phyloP scores from a whole-genome alignment of 805 yeast genomes.

The Kodamaea nitidulidarum region DNA sequence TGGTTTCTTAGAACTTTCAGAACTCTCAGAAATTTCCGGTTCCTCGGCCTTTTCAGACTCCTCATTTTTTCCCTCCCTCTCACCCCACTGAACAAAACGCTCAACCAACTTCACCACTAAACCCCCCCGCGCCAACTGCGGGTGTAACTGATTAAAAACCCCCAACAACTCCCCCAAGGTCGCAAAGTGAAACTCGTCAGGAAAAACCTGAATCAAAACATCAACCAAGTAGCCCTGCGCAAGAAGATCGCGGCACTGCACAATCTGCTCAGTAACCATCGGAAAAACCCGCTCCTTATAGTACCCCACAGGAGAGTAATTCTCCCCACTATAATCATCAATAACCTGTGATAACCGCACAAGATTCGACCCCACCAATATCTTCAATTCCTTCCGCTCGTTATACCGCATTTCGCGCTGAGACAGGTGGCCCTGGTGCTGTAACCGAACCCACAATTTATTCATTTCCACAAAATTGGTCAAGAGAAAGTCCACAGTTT shows the following conservation, averaged over 20 bases:
- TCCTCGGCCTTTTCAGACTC: too few species aligned
- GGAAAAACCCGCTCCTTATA: conserved; percentile 63
- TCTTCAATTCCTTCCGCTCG: conserved; percentile 86
- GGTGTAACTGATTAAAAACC: conserved; percentile 63
- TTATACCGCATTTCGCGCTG: conserved; percentile 69
- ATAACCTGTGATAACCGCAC: conserved; percentile 86
- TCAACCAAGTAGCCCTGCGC: conserved; percentile 92
- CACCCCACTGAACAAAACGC: conserved; percentile 58
- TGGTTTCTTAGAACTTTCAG: neutral
- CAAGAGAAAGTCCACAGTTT: conserved; percentile 73
- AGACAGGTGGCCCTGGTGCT: conserved; percentile 89
- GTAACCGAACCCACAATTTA: conserved; percentile 93
- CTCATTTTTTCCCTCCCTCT: conserved; percentile 5
- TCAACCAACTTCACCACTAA: conserved; percentile 69
- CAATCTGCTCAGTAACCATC: conserved; percentile 77
- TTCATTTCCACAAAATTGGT: conserved; percentile 96
- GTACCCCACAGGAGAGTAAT: conserved; percentile 19
- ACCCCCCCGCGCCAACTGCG: conserved; percentile 63
- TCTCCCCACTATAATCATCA: conserved; percentile 50
- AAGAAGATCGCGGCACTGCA: conserved; percentile 85
- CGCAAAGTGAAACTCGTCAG: conserved; percentile 81
- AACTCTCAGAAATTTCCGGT: too few species aligned
- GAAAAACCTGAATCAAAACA: conserved; percentile 90
- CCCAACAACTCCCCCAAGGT: conserved; percentile 65
- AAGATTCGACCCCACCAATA: conserved; percentile 87